Evolutionary conservation across 495 filamentous ascomycete species (phyloP), one percentile per base, ranked within the genome.

Genomic region (Ramalina peruviana): DNA sequence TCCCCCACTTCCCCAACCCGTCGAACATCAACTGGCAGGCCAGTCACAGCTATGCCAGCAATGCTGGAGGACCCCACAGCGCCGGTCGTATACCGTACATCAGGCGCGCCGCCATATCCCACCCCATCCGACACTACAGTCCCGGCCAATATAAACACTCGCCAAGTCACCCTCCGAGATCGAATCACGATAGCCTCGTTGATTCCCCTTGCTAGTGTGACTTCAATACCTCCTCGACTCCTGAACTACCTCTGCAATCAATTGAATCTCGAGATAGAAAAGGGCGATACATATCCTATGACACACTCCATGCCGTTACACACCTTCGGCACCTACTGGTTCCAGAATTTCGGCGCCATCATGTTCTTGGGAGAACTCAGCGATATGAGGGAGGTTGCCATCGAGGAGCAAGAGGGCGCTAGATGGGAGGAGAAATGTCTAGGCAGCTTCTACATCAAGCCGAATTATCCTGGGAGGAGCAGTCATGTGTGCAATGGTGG

Each of bases 401-500:
- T 65, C 16, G 73, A 81, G 74, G 75, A 75, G 50, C 57, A 66
- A 6, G 61, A 58, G 12, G 73, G 76, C 7, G 76, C 76, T 51
- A 83, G 94, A 62, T 98, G 92, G 92, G 72, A 79, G 46, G 82
- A 78, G 54, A 70, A 85, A 54, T 95, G 90, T 59, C 71, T 97
- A 37, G 92, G 92, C 41, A 94, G 87, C 56, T 98, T 96, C 60
- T 95, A 94, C 63, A 84, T 97, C 67, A 88, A 94, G 65, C 90
- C 92, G 38, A 97, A 98, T 64, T 98, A 98, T 67, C 92, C 92
- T 9, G 92, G 92, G 40, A 76, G 93, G 48, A 94, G 86, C 66
- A 94, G 85, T 59, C 92, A 98, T 69, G 80, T 98, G 49, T 95
- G 92, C 69, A 98, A 94, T 64, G 93, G 84, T 36, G 92, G 88